phyloP scores from a whole-genome alignment of 2,329 filamentous ascomycete genomes.

The Alternaria brassicicola region DNA sequence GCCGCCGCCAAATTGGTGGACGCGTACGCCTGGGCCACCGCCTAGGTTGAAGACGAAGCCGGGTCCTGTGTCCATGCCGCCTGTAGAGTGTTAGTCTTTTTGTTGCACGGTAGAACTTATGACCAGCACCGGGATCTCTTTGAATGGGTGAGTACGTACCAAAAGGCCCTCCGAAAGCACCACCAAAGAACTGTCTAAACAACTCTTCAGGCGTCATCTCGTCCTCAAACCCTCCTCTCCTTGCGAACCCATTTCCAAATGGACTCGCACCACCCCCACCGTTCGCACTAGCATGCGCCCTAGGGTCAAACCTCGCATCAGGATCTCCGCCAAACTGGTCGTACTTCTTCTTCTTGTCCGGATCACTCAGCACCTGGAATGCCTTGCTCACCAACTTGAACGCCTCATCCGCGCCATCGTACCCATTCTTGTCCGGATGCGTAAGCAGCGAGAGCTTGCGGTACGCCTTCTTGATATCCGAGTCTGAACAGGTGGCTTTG shows the following conservation, averaged over 20 bases:
- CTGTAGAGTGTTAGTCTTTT: slow-evolving; percentile 43
- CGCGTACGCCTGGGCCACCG: slow-evolving; percentile 86
- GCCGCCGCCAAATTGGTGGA: slow-evolving; percentile 91
- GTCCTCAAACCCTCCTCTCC: slow-evolving; percentile 75
- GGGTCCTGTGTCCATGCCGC: slow-evolving; percentile 75
- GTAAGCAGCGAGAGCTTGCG: slow-evolving; percentile 91
- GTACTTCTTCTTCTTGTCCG: slow-evolving; percentile 88
- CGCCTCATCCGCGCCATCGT: slow-evolving; percentile 92
- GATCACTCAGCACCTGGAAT: slow-evolving; percentile 90
- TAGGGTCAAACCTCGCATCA: slow-evolving; percentile 78
- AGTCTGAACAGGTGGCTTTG: slow-evolving; percentile 70
- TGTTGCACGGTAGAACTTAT: background rate
- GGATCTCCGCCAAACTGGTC: slow-evolving; percentile 92
- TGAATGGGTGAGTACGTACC: slow-evolving; percentile 54
- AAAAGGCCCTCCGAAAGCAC: slow-evolving; percentile 69
- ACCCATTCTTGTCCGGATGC: slow-evolving; percentile 98
- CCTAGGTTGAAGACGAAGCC: slow-evolving; percentile 96
- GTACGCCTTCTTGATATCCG: slow-evolving; percentile 97
- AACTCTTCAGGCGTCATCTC: slow-evolving; percentile 96
- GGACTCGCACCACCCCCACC: slow-evolving; percentile 60
- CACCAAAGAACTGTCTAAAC: slow-evolving; percentile 96
- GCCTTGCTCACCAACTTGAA: slow-evolving; percentile 98
- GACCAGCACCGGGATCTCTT: background rate
- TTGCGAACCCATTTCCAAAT: slow-evolving; percentile 64
- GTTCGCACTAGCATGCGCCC: slow-evolving; percentile 55